Evolutionary conservation across 371 early-diverging fungal species (phyloP).

Genomic region (Lichtheimia corymbifera): DNA sequence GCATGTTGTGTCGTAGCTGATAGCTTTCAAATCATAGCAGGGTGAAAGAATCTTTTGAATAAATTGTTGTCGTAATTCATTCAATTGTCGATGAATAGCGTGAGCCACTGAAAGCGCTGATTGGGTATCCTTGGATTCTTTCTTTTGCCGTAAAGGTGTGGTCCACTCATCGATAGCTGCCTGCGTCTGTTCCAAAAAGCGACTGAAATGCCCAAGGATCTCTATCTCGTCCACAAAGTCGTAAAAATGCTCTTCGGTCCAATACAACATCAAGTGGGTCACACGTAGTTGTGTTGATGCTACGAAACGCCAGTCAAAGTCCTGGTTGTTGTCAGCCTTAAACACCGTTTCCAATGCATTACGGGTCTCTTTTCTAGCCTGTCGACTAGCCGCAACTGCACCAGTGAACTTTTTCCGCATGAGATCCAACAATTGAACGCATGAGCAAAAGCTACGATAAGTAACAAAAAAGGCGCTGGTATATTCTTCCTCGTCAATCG

Average conservation of each 20-base stretch:
- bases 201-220: conserved; percentile 28
- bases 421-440: conserved; percentile 49
- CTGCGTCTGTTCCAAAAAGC: conserved; percentile 26
- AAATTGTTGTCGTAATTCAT: conserved; percentile 21
- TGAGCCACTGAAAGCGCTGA: conserved; percentile 8
- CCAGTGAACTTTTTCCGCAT: conserved; percentile 46
- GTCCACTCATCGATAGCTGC: conserved; percentile 31
- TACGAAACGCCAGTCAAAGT: conserved; percentile 44
- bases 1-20: conserved; percentile 28
- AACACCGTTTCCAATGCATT: conserved; percentile 13
- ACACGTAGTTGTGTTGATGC: conserved; percentile 44
- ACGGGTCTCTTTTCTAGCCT: conserved; percentile 7
- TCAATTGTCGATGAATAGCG: conserved; percentile 21
- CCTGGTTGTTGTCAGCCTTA: not conserved
- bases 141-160: conserved; percentile 14
- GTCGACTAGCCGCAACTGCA: conserved; percentile 25
- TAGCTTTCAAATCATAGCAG: conserved; percentile 40
- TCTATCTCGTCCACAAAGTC: conserved; percentile 70
- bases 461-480: conserved; percentile 55
- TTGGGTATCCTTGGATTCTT: not conserved
- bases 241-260: conserved; percentile 62
- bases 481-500: conserved; percentile 53
- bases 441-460: conserved; percentile 56
- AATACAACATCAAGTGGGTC: conserved; percentile 63
- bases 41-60: conserved; percentile 32